A percentile compares a stretch with the other conserved stretches of the same genome.
Evolutionary conservation across 148 eudicot species (phyloP).

Genomic region (Rhododendron simsii): DNA sequence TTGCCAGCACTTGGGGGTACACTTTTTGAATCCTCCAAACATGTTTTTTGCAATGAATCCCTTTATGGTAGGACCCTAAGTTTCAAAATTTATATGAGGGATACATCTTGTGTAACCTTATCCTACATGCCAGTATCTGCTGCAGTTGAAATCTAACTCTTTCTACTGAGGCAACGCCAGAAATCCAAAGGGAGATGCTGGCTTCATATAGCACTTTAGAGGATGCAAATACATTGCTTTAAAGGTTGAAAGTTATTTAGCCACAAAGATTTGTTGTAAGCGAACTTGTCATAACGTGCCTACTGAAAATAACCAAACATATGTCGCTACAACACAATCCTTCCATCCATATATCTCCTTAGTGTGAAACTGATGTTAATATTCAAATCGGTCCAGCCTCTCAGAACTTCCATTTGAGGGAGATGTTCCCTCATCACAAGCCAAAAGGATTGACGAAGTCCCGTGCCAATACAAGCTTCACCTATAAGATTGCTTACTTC

Average conservation of each 20-base stretch:
- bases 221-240: neutral
- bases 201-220: neutral
- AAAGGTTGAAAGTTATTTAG: neutral
- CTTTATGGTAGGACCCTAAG: neutral
- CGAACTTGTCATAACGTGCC: neutral
- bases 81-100: neutral
- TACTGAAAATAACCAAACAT: neutral
- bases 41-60: neutral
- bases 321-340: neutral
- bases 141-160: neutral
- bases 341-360: neutral
- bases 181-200: neutral
- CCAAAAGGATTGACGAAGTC: neutral
- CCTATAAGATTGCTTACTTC: neutral
- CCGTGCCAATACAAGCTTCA: neutral
- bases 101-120: neutral
- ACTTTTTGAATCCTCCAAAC: neutral
- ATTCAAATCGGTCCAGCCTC: neutral
- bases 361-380: neutral
- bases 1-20: neutral
- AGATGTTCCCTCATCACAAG: neutral
- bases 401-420: neutral
- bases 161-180: neutral
- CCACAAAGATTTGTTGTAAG: neutral
- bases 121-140: neutral